These are phyloP conservation scores for Ophiostoma sp. DNA, from an alignment of 2,329 filamentous ascomycete species.

Conservation along the genomic window DNA sequence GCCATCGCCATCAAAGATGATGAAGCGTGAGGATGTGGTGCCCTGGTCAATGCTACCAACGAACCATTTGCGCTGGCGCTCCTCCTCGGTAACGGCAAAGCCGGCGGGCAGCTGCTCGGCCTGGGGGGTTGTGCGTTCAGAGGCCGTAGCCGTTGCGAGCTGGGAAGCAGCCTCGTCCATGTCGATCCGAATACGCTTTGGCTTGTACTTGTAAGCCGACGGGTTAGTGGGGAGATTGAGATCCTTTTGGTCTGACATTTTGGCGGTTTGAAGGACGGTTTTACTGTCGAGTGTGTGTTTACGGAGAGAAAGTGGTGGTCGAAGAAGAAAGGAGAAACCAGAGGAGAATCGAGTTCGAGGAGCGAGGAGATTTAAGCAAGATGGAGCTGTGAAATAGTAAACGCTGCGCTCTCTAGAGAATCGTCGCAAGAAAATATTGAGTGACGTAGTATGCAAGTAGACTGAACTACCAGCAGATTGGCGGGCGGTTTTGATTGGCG, in stretches of 20 bases:
- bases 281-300: background rate
- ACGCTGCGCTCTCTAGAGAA: background rate
- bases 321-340: background rate
- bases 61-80: constrained; percentile 49
- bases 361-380: background rate
- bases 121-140: constrained; percentile 19
- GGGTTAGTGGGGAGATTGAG: constrained; percentile 18
- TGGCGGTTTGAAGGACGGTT: constrained; percentile 9
- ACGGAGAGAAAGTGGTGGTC: background rate
- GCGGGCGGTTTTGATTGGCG: background rate
- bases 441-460: constrained; percentile 1
- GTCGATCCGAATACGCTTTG: constrained; percentile 22
- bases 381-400: background rate
- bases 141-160: constrained; percentile 18
- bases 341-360: background rate
- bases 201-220: constrained; percentile 18
- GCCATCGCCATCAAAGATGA: constrained; percentile 79
- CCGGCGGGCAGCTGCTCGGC: constrained; percentile 31
- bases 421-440: background rate
- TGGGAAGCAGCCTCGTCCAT: constrained; percentile 20
- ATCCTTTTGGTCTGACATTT: constrained; percentile 13
- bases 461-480: background rate
- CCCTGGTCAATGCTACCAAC: constrained; percentile 88
- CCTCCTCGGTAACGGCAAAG: constrained; percentile 33
- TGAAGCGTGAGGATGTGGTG: constrained; percentile 81